Conservation (phyloP, 2,329 filamentous ascomycete species). For the Fusarium sp. region DNA sequence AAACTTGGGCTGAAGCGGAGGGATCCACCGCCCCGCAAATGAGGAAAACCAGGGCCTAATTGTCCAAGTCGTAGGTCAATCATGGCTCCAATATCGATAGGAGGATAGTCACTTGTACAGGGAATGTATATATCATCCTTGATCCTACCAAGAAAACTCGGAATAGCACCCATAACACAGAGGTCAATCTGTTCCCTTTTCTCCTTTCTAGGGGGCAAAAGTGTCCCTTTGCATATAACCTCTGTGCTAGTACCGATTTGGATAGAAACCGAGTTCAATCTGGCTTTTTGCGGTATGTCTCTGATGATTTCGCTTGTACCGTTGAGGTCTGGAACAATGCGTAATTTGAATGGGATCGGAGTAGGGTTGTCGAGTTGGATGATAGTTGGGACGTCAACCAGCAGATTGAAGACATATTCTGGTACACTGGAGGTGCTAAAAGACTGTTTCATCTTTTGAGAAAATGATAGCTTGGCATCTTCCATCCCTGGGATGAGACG, state of each 20-base stretch:
- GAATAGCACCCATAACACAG: background rate
- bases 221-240: constrained; percentile 13
- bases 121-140: constrained; percentile 17
- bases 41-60: background rate
- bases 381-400: constrained; percentile 45
- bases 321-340: constrained; percentile 24
- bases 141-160: background rate
- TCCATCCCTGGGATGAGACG: constrained; percentile 52
- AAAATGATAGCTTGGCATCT: constrained; percentile 48
- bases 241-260: constrained; percentile 13
- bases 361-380: constrained; percentile 50
- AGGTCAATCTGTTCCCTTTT: constrained; percentile 16
- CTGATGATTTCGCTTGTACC: constrained; percentile 39
- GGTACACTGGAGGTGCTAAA: constrained; percentile 55
- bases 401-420: constrained; percentile 43
- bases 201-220: background rate
- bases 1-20: constrained; percentile 38
- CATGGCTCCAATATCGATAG: constrained; percentile 25
- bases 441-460: constrained; percentile 52
- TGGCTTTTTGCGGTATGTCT: constrained; percentile 30
- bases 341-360: constrained; percentile 45
- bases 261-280: constrained; percentile 31
- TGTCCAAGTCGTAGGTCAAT: constrained; percentile 25
- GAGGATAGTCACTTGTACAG: background rate
- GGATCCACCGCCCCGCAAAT: background rate